Percentiles rank a stretch among this genome's conserved stretches.
These are phyloP conservation scores for Pistacia atlantica DNA, from an alignment of 345 rosid genomes.

Conservation along the genomic window DNA sequence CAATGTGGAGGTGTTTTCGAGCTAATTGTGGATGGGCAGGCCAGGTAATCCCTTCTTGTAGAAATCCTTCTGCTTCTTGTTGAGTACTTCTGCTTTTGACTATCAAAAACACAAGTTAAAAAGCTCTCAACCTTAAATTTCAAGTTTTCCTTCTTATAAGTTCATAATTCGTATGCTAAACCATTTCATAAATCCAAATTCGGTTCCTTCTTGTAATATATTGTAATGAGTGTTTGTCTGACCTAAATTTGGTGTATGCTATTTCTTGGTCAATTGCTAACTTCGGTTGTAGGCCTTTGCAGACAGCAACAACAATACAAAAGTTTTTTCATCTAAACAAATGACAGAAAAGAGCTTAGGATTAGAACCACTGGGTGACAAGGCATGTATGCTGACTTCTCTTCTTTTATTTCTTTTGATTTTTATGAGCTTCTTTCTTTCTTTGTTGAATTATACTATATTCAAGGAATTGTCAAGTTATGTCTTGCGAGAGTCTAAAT, in stretches of 20 bases:
- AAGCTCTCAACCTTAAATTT: background rate
- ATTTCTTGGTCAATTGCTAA: no score
- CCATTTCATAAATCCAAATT: background rate
- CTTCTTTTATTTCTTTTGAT: background rate
- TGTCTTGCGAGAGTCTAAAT: no score
- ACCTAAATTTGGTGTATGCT: background rate
- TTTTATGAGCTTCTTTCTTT: no score
- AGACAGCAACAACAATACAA: constrained; percentile 21
- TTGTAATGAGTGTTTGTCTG: background rate
- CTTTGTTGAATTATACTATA: no score
- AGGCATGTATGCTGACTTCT: background rate
- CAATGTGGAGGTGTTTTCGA: constrained; percentile 26
- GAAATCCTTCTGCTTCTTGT: background rate
- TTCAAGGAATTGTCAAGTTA: no score
- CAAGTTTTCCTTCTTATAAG: no score
- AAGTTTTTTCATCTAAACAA: constrained; percentile 16
- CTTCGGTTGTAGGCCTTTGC: constrained; percentile 39
- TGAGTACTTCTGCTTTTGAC: background rate
- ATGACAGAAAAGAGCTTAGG: constrained; percentile 28
- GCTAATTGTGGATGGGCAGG: no score
- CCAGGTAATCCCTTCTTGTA: background rate
- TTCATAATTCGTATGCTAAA: background rate
- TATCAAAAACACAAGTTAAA: background rate
- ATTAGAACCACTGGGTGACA: constrained; percentile 33
- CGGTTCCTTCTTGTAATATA: background rate